Evolutionary conservation across 176 grass and related monocot species (phyloP), one percentile per base, ranked within the genome.

Genomic region (Chloris gayana): DNA sequence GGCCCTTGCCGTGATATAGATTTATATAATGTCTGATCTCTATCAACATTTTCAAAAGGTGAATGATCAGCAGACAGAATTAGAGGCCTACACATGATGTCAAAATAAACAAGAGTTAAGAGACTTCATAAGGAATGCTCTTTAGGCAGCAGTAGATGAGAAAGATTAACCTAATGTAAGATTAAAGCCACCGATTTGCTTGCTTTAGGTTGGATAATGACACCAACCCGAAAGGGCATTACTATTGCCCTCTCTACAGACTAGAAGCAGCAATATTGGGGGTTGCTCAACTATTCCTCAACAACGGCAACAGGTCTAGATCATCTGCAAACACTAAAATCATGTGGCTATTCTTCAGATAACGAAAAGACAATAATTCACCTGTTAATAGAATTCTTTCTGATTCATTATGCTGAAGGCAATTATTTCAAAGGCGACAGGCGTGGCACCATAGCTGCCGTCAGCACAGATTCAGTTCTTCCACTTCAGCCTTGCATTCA

Each of bases 41-140:
- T 75, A 24, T 37, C 44, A 57, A 77, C 59, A 65, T 32, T 85
- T 84, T 89, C 87, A 85, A 85, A 89, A 81, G 87, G 65, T 77
- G 58, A 85, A 89, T 89, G 77, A 89, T 89, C 39, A 66, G 64
- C 64, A 85, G 87, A 81, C 87, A 89, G 65, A 78, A 81, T 85
- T 81, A 77, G 57, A 81, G 56, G 72, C 72, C 72, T 89, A 72
- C 82, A 81, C 72, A 77, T 89, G 82, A 64, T 13, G 46, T 35
- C 71, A 59, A 17, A 64, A 59, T 89, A 89, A 85, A 89, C 47
- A 81, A 89, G 61, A 58, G 64, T 5, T 58, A 72, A 31, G 77
- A 77, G 58, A 37, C 77, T 85, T 89, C 77, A 77, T 46, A 25
- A 67, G 57, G 77, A 89, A 85, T 85, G 56, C 67, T 81, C 82